phyloP scores from a whole-genome alignment of 768 basidiomycete species.

The Sporobolomyces phaffii region DNA sequence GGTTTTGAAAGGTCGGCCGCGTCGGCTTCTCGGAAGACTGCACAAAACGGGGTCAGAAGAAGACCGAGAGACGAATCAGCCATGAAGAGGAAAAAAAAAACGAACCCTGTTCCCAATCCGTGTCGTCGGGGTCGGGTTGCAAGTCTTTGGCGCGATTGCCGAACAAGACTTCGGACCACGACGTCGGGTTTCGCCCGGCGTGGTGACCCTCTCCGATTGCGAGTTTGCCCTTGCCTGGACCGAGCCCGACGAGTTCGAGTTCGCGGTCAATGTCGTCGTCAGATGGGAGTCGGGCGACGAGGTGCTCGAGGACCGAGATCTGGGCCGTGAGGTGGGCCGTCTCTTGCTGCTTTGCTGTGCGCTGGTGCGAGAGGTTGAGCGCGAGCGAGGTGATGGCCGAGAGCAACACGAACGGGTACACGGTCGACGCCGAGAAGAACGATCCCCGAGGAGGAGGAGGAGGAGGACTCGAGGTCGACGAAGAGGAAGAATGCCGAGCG shows the following conservation, averaged over 20 bases:
- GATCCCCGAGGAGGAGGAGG: conserved; percentile 20
- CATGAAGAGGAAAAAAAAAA: too few species aligned
- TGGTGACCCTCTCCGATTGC: conserved; percentile 12
- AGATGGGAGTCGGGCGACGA: conserved; percentile 35
- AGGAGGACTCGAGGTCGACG: neutral
- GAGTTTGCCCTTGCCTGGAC: conserved; percentile 21
- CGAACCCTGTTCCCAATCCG: conserved; percentile 35
- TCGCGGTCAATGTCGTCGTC: conserved; percentile 42
- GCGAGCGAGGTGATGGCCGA: conserved; percentile 36
- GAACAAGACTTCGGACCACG: conserved; percentile 46
- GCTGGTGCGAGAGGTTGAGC: conserved; percentile 33
- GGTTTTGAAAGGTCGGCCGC: conserved; percentile 8
- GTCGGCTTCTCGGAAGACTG: conserved; percentile 35
- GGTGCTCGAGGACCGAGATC: conserved; percentile 43
- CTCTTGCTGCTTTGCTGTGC: neutral
- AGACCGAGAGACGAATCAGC: too few species aligned
- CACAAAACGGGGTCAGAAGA: neutral
- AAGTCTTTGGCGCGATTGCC: conserved; percentile 43
- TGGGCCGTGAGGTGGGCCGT: conserved; percentile 38
- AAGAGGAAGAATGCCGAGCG: neutral
- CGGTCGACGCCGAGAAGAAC: conserved; percentile 6
- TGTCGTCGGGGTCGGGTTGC: conserved; percentile 25
- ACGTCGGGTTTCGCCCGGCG: neutral
- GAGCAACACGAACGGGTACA: conserved; percentile 38
- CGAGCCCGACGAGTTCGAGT: conserved; percentile 47